These are phyloP conservation scores for Benincasa hispida DNA, from an alignment of 306 rosid species.

Conservation along the genomic window DNA sequence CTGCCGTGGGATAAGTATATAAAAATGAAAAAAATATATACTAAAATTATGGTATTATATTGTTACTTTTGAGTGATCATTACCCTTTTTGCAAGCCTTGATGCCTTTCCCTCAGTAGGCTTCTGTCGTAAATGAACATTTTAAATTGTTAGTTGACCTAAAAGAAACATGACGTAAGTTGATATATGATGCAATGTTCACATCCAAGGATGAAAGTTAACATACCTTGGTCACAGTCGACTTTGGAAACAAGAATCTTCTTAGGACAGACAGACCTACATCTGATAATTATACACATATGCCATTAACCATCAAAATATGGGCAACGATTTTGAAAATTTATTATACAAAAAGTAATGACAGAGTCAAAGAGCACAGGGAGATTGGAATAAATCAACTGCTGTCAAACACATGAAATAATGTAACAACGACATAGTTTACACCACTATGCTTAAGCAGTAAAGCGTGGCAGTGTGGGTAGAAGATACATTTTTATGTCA, in stretches of 20 bases:
- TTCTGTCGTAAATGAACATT: slow-evolving; percentile 66
- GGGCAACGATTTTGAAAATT: background rate
- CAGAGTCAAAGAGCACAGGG: background rate
- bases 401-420: background rate
- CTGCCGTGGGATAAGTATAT: background rate
- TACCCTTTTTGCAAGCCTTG: slow-evolving; percentile 90
- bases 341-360: background rate
- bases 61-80: slow-evolving; percentile 4
- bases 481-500: background rate
- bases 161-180: slow-evolving; percentile 14
- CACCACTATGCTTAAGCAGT: background rate
- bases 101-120: slow-evolving; percentile 56
- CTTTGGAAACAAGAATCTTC: slow-evolving; percentile 79
- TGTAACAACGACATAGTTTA: background rate
- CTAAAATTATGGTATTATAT: background rate
- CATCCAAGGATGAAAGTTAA: slow-evolving; percentile 19
- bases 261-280: slow-evolving; percentile 77
- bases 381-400: background rate
- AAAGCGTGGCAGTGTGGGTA: background rate
- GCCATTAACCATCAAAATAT: slow-evolving; percentile 5
- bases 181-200: background rate
- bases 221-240: slow-evolving; percentile 50
- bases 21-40: background rate
- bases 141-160: slow-evolving; percentile 25
- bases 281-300: slow-evolving; percentile 42